These are phyloP conservation scores for Chaetomium olivaceum DNA, from an alignment of 2,329 filamentous ascomycete genomes.

Conservation along the genomic window DNA sequence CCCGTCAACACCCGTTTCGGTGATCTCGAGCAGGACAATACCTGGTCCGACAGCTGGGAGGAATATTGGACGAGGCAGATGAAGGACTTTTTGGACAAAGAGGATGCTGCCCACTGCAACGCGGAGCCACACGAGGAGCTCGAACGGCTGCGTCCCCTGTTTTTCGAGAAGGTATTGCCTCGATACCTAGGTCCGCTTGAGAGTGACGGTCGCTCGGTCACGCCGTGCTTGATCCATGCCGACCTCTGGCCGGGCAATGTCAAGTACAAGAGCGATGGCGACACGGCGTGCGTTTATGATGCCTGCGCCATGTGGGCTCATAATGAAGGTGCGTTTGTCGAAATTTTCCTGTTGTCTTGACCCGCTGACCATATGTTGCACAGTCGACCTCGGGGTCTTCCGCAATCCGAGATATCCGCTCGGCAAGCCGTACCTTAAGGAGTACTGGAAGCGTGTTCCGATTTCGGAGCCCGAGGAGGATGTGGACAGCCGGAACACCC, in stretches of 20 bases:
- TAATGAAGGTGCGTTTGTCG: constrained; percentile 29
- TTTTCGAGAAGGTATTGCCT: constrained; percentile 33
- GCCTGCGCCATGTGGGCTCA: constrained; percentile 33
- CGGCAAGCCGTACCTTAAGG: constrained; percentile 31
- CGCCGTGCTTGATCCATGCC: constrained; percentile 33
- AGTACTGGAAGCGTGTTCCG: constrained; percentile 34
- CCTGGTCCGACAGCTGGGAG: constrained; percentile 33
- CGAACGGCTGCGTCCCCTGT: constrained; percentile 25
- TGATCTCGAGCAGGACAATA: constrained; percentile 30
- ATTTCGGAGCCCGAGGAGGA: constrained; percentile 36
- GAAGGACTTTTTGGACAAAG: constrained; percentile 28
- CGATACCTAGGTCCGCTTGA: constrained; percentile 33
- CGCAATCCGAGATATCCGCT: constrained; percentile 34
- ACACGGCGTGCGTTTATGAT: constrained; percentile 31
- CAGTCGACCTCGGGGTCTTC: constrained; percentile 34
- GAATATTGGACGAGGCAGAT: constrained; percentile 32
- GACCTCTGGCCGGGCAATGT: constrained; percentile 35
- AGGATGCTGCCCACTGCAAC: constrained; percentile 23
- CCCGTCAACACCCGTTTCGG: constrained; percentile 25
- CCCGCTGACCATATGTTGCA: not conserved
- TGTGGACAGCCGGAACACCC: constrained; percentile 34
- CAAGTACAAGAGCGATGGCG: constrained; percentile 23
- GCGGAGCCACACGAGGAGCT: constrained; percentile 26
- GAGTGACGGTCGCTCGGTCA: constrained; percentile 29
- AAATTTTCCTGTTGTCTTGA: not conserved